Evolutionary conservation across 345 rosid species (phyloP), one percentile per base, ranked within the genome.

Genomic region (Capsella bursapastoris): DNA sequence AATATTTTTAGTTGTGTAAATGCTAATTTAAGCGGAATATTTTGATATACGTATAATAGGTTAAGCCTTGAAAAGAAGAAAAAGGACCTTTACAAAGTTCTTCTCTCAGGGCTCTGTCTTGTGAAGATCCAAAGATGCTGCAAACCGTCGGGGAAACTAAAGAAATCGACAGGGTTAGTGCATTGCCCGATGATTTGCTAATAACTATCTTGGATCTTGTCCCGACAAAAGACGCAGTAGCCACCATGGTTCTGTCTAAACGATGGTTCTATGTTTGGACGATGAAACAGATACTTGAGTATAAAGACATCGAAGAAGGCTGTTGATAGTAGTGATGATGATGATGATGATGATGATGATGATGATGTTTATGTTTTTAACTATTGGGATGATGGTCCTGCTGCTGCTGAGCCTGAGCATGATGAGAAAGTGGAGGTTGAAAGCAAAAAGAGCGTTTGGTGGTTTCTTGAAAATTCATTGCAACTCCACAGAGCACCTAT

Each of bases 201-300:
- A 40, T 31, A n/a, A 31, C 2, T 3, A 56, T 56, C 16, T 56
- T 56, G 61, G 16, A n/a, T 56, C 61, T 31, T 14, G 40, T 56
- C 40, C 35, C 61, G 22, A 56, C 25, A 31, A 56, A 31, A 56
- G 41, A 57, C 2, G 61, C 41, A n/a, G 61, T 57, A 3, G 40
- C 41, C 41, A 57, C 61, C 61, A 57, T 29, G 41, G 32, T 57
- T 32, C 41, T 57, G 11, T 57, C 41, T 6, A 57, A 57, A 57
- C 25, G 40, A 57, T 57, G 61, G 41, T 11, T 31, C 41, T 57
- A 22, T 7, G 8, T 57, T 31, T 57, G 61, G 61, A 32, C 7
- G 12, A 57, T 57, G 61, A 34, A 9, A 34, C 37, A 34, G 37
- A 34, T 2, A 34, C 8, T 34, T 34, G 37, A 57, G 61, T 57